These are phyloP conservation scores for Metarhizium brunneum DNA, from an alignment of 2,329 filamentous ascomycete species.

Conservation along the genomic window DNA sequence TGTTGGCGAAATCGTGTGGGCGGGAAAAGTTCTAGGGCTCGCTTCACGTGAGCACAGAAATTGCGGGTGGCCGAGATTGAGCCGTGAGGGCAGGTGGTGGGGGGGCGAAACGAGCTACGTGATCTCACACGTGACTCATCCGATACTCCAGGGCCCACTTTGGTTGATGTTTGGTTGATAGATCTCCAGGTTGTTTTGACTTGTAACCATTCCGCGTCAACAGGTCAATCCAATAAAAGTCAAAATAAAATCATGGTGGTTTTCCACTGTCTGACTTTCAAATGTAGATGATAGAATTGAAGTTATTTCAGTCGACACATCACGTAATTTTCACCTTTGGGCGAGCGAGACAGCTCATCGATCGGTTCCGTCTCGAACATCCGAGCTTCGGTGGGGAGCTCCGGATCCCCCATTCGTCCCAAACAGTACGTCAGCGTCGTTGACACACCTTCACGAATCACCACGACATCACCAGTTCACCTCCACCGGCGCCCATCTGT, in stretches of 20 bases:
- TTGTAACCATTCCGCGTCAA: no score
- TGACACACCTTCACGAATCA: constrained; percentile 3
- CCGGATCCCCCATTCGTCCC: neutral
- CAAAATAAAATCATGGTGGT: no score
- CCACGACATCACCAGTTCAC: neutral
- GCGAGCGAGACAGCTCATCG: neutral
- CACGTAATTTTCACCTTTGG: neutral
- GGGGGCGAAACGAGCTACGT: neutral
- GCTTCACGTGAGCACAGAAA: constrained; percentile 27
- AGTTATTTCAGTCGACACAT: neutral
- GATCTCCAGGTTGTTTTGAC: no score
- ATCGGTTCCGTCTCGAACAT: neutral
- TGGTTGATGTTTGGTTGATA: no score
- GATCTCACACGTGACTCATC: constrained; percentile 4
- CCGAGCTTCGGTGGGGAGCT: neutral
- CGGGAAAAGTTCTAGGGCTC: constrained; percentile 36
- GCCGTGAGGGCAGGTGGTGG: constrained; percentile 6
- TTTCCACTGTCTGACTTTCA: neutral
- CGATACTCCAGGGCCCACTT: neutral
- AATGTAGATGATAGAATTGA: neutral
- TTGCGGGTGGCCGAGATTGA: constrained; percentile 16
- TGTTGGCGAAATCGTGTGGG: constrained; percentile 32
- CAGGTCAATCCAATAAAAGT: no score
- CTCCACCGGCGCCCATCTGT: neutral
- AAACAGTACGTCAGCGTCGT: constrained; percentile 24